These are phyloP conservation scores for Penicillium sp. DNA, from an alignment of 2,329 filamentous ascomycete genomes.

Conservation along the genomic window DNA sequence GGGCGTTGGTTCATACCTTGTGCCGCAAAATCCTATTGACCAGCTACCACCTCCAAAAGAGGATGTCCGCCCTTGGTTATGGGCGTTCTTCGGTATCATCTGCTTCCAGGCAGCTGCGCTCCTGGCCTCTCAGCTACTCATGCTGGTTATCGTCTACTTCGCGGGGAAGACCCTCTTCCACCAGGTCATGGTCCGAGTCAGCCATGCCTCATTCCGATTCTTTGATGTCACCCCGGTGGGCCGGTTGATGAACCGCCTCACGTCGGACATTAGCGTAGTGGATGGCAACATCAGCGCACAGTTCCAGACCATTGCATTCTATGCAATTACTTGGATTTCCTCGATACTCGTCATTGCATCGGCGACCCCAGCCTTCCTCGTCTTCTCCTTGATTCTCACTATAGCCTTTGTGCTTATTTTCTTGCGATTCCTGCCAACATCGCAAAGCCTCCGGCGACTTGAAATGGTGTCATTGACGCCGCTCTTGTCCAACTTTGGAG, in stretches of 20 bases:
- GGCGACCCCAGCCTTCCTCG: constrained; percentile 74
- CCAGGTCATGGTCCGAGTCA: constrained; percentile 71
- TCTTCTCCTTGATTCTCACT: constrained; percentile 69
- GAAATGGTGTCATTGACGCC: constrained; percentile 90
- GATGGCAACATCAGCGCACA: constrained; percentile 81
- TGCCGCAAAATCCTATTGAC: constrained; percentile 34
- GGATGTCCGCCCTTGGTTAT: constrained; percentile 73
- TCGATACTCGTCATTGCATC: constrained; percentile 76
- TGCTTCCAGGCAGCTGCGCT: constrained; percentile 61
- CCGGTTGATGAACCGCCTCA: constrained; percentile 87
- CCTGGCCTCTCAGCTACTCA: constrained; percentile 63
- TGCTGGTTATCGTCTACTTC: constrained; percentile 76
- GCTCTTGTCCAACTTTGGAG: constrained; percentile 89
- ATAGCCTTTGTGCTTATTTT: constrained; percentile 73
- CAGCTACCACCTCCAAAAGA: constrained; percentile 66
- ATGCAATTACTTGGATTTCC: constrained; percentile 69
- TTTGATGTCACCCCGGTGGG: constrained; percentile 90
- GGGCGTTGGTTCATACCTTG: constrained; percentile 17
- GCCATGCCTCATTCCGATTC: constrained; percentile 81
- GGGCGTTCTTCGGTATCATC: constrained; percentile 69
- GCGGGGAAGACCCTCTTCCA: constrained; percentile 76
- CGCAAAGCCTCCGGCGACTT: constrained; percentile 77
- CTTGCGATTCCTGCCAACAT: constrained; percentile 74
- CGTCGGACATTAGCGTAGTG: constrained; percentile 84
- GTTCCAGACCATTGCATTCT: constrained; percentile 70